Conservation (phyloP, 345 rosid species). For the Syzygium grande region DNA sequence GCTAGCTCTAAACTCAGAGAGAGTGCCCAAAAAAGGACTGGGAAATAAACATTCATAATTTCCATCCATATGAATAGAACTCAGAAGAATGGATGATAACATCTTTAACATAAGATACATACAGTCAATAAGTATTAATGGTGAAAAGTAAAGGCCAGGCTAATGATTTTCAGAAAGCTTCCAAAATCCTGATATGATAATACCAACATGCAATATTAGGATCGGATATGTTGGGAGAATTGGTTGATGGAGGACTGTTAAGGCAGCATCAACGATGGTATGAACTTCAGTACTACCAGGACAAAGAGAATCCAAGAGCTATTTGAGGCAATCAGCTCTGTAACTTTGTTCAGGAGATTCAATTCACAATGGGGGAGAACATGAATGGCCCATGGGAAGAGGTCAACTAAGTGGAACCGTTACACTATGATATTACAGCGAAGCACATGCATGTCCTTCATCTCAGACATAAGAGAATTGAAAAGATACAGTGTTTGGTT, state of each 20-base stretch:
- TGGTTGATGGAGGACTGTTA: not conserved
- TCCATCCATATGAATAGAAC: not conserved
- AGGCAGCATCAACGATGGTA: not conserved
- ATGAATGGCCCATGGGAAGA: not conserved
- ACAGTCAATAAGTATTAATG: not conserved
- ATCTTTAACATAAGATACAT: not conserved
- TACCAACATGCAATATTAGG: not conserved
- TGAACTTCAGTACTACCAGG: not conserved
- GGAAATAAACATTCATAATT: not conserved
- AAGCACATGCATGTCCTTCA: not conserved
- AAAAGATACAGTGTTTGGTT: not conserved
- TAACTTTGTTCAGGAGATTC: not conserved
- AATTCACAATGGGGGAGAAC: not conserved
- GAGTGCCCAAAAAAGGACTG: not conserved
- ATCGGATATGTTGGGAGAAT: not conserved
- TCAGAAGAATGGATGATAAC: not conserved
- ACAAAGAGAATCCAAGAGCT: not conserved
- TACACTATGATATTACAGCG: not conserved
- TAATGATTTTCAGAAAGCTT: not conserved
- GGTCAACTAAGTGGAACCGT: not conserved
- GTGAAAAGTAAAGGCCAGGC: not conserved
- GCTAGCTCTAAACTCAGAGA: not conserved
- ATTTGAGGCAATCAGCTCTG: not conserved
- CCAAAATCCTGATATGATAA: not conserved
- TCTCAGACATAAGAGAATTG: not conserved